Base-by-base conservation (phyloP, 345 rosid species). In the Boechera stricta region DNA sequence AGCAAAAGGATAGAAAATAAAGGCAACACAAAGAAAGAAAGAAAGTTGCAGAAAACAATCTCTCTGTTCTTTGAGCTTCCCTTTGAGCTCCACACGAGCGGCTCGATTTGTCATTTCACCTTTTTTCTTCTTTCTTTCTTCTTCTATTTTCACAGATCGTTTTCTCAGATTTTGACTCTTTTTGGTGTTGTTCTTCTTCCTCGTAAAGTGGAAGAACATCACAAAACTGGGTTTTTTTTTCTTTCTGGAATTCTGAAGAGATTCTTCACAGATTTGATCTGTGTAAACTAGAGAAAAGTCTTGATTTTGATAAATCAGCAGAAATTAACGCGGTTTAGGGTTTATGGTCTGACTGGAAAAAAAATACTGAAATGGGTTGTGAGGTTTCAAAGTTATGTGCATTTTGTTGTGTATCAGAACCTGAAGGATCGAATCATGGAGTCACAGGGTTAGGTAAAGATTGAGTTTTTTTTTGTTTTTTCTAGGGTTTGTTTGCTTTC, bases 371-470 rank as follows among this genome's bases (percentile, higher is more conserved):
- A 68, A 84, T 84, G 87, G 87, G 87, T 64, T 75, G 90, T 80
- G 87, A 77, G 56, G 86, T 86, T 62, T 87, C 94, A 32, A 91
- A 84, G 80, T 69, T 94, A 54, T 71, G 86, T 15, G 70, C 82
- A 0, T 94, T 92, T 69, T 91, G 97, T 74, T 82, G 83, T 75
- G 85, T 80, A 66, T 87, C 90, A 15, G 91, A 86, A 71, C 85
- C 85, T 76, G 84, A 82, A 64, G 77, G 87, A 67, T 85, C 90
- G 5, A 84, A 87, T 84, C 86, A 83, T 49, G 89, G 88, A 77
- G 90, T 80, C 73, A 73, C 87, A 26, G 80, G 85, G 42, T 63
- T 66, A 72, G 96, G 98, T 93, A 68, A 49, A 35, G 69, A 65
- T 71, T 62, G 2, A 71, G 57, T 54, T 63, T 26, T 2, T 4